Base-by-base conservation (phyloP, 495 filamentous ascomycete species). In the Annulohypoxylon nitens region DNA sequence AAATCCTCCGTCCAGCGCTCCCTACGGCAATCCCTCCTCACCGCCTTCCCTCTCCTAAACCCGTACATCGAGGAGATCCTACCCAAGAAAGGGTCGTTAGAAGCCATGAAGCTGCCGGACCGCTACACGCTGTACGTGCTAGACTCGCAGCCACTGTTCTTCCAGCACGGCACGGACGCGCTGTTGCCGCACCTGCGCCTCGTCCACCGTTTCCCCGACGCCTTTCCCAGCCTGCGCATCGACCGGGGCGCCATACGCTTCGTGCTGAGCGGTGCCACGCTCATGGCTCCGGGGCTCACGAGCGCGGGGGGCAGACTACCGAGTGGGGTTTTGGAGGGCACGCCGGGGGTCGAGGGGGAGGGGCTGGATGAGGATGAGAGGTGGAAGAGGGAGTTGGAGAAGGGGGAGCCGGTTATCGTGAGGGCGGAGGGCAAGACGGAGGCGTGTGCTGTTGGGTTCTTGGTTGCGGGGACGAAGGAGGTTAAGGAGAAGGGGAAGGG, bases 171-270 rank as follows among this genome's bases (percentile, higher is more conserved):
- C 77, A 91, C 91, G 74, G 83, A 90, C 0, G 84, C 89, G 14
- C 78, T 89, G 45, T 86, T 97, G 47, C 96, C 96, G 1, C 95
- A 97, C 78, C 89, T 96, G 2, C 83, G 84, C 14, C 88, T 95
- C 64, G 86, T 95, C 30, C 93, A 95, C 81, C 83, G 87, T 60
- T 93, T 91, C 82, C 91, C 91, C 5, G 75, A 83, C 61, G 86
- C 85, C 75, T 93, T 93, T 77, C 86, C 87, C 5, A 85, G 83
- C 25, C 79, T 93, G 48, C 88, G 90, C 61, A 94, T 97, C 76
- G 95, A 98, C 81, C 90, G 96, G 57, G 96, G 96, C 60, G 96
- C 97, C 0, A 98, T 98, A 80, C 93, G 97, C 66, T 99, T 99
- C 82, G 95, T 99, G 33, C 87, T 99, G 0, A 90, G 89, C 2